These are phyloP conservation scores for Syzygium syzygioides DNA, from an alignment of 441 rosid genomes.

Conservation along the genomic window DNA sequence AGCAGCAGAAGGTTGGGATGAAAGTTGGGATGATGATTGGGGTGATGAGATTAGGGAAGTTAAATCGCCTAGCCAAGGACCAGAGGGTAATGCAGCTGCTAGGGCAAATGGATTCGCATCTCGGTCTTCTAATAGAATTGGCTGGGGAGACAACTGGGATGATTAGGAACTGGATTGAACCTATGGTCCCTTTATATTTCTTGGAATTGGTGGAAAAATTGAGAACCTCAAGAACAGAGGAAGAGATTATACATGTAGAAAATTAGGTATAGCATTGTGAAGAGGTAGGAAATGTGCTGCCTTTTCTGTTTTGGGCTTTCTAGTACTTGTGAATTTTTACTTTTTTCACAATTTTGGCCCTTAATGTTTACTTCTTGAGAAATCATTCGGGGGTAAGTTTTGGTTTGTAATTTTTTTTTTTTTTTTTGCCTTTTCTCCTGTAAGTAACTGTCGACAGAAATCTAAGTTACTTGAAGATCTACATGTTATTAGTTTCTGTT, in stretches of 20 bases:
- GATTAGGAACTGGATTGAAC: conserved; percentile 12
- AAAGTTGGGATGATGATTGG: conserved; percentile 44
- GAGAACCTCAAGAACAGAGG: background rate
- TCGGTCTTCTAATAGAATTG: conserved; percentile 14
- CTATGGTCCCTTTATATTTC: background rate
- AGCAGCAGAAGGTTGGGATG: conserved; percentile 35
- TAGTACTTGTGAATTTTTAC: background rate
- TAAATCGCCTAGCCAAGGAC: conserved; percentile 10
- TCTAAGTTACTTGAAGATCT: background rate
- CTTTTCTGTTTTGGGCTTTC: background rate
- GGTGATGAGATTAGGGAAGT: conserved; percentile 26
- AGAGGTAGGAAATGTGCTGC: background rate
- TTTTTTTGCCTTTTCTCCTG: background rate
- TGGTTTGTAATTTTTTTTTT: background rate
- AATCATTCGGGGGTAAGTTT: background rate
- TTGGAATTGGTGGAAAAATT: background rate
- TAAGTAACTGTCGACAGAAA: background rate
- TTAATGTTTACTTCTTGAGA: background rate
- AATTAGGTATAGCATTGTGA: background rate
- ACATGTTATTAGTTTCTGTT: background rate
- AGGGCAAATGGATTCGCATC: conserved; percentile 10
- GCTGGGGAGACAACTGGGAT: conserved; percentile 24
- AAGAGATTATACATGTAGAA: background rate
- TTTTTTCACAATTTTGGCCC: background rate
- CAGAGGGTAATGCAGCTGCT: conserved; percentile 10